Evolutionary conservation across 106 monocot species (phyloP).

Genomic region (Iris macrosiphon): DNA sequence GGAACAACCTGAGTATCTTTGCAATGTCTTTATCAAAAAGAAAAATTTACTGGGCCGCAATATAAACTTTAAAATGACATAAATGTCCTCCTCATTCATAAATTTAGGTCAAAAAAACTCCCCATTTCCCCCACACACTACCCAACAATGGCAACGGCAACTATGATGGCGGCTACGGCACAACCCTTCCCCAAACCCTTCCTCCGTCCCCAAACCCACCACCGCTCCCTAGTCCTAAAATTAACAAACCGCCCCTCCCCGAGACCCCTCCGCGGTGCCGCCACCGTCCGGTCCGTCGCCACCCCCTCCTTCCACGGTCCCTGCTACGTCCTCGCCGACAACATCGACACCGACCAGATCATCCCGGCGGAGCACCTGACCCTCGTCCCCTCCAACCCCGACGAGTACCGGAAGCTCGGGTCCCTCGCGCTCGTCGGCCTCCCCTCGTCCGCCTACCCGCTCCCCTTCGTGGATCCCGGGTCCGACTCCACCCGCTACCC

Average conservation of each 20-base stretch:
- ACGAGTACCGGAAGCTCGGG: conserved; percentile 91
- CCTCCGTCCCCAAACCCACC: background rate
- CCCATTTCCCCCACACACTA: no score
- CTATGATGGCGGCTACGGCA: background rate
- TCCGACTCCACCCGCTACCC: conserved; percentile 35
- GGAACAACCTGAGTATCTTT: no score
- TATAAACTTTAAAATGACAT: no score
- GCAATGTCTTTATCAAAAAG: no score
- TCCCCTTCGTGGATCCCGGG: conserved; percentile 65
- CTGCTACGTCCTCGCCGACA: conserved; percentile 90
- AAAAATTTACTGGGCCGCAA: no score
- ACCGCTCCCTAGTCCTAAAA: background rate
- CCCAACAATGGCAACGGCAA: background rate
- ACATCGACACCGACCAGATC: conserved; percentile 99
- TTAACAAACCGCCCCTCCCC: background rate
- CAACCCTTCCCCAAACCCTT: background rate
- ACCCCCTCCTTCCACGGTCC: conserved; percentile 59
- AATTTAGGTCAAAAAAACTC: no score
- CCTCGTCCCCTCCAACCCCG: conserved; percentile 93
- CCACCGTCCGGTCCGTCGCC: conserved; percentile 3
- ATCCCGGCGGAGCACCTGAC: conserved; percentile 95
- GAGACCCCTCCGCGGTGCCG: conserved; percentile 5
- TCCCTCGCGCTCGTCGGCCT: conserved; percentile 75
- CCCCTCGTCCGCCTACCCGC: conserved; percentile 54
- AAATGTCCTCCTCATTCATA: no score